Evolutionary conservation across 768 basidiomycete genomes (phyloP).

Genomic region (Suillus subalutaceus): DNA sequence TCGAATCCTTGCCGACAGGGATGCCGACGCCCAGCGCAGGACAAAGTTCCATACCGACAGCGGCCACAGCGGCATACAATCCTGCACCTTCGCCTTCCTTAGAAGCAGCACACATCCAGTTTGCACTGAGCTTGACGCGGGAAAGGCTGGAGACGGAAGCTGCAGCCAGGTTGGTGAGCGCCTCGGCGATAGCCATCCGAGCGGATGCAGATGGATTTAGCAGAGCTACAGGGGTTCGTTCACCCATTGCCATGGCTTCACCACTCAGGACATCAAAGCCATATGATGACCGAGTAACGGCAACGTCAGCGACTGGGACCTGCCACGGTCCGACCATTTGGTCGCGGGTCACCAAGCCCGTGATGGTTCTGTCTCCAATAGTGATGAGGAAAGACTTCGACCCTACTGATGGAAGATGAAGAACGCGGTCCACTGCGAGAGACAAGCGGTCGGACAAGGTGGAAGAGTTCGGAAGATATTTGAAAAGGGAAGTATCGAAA

Average conservation of each 20-base stretch:
- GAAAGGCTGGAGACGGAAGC: conserved; percentile 70
- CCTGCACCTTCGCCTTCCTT: conserved; percentile 87
- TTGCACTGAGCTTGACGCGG: conserved; percentile 92
- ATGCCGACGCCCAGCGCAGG: conserved; percentile 90
- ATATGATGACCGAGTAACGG: conserved; percentile 92
- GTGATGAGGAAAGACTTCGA: conserved; percentile 99
- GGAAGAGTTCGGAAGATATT: conserved; percentile 57
- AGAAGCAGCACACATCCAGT: conserved; percentile 98
- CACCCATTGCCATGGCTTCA: conserved; percentile 99
- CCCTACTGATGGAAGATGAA: conserved; percentile 89
- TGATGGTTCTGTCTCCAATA: conserved; percentile 93
- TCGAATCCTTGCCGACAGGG: conserved; percentile 99
- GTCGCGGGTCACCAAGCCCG: conserved; percentile 92
- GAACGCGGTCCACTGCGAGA: conserved; percentile 76
- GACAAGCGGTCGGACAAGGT: conserved; percentile 53
- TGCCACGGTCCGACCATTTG: conserved; percentile 99
- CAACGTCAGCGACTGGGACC: conserved; percentile 96
- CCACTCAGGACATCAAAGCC: conserved; percentile 85
- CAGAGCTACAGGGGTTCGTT: conserved; percentile 91
- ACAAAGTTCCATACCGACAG: conserved; percentile 92
- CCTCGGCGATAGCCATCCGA: conserved; percentile 93
- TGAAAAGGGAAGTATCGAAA: conserved; percentile 74
- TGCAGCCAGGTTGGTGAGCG: conserved; percentile 89
- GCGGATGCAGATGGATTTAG: conserved; percentile 89
- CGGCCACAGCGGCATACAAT: conserved; percentile 87